Conservation (phyloP, 768 basidiomycete genomes). For the Naganishia kalamii region DNA sequence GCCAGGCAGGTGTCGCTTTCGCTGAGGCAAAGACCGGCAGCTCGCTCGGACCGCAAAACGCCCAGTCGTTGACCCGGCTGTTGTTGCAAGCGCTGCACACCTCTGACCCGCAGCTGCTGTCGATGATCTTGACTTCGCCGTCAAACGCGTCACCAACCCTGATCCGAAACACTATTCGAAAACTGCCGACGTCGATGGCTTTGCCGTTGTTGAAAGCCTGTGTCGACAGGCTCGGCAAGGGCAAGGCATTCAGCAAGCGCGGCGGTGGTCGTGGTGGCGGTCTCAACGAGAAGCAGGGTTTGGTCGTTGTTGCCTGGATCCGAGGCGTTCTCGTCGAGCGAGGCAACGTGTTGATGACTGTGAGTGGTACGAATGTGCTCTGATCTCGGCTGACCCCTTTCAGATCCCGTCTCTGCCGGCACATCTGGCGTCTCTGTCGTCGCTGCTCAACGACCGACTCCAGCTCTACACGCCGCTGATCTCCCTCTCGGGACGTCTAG, state of each 20-base stretch:
- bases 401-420: conserved; percentile 90
- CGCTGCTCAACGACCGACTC: conserved; percentile 67
- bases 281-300: conserved; percentile 42
- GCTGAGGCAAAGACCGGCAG: conserved; percentile 9
- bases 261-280: conserved; percentile 65
- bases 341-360: conserved; percentile 88
- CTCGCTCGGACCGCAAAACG: conserved; percentile 51
- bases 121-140: conserved; percentile 62
- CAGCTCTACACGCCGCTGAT: conserved; percentile 76
- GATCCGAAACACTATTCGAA: conserved; percentile 77
- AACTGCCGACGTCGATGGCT: conserved; percentile 78
- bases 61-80: conserved; percentile 83
- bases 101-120: conserved; percentile 76
- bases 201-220: conserved; percentile 80
- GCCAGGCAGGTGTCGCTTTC: conserved; percentile 40
- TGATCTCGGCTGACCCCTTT: conserved; percentile 2
- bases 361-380: conserved; percentile 47
- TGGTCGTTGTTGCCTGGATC: conserved; percentile 46
- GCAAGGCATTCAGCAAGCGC: conserved; percentile 71
- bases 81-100: conserved; percentile 95
- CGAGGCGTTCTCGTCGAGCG: conserved; percentile 77
- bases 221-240: conserved; percentile 73
- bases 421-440: conserved; percentile 73
- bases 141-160: conserved; percentile 72
- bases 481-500: conserved; percentile 78